Conservation (phyloP, 257 asterid species). For the Anisodus acutangulus region DNA sequence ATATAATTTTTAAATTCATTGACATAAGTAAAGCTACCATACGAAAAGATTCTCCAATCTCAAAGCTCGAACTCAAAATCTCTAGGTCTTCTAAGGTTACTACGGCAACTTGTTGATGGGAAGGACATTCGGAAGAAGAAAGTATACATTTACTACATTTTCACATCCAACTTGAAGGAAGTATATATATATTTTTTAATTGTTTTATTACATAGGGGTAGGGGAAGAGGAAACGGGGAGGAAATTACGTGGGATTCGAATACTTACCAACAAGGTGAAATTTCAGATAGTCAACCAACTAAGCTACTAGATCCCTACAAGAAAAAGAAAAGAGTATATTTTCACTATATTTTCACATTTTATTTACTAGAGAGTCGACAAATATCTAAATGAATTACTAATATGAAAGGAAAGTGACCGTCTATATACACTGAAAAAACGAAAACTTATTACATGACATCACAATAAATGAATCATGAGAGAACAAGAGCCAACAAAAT, state of each 20-base stretch:
- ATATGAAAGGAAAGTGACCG: background rate
- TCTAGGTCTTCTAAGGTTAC: no score
- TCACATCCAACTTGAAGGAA: background rate
- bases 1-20: background rate
- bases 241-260: no score
- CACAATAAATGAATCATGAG: background rate
- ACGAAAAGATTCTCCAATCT: background rate
- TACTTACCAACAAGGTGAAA: no score
- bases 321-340: background rate
- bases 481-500: background rate
- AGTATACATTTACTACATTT: background rate
- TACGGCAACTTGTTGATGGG: no score
- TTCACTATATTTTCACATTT: background rate
- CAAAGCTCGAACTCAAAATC: background rate
- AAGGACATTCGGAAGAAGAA: no score
- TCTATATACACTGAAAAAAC: constrained; percentile 8
- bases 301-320: no score
- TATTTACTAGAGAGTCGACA: background rate
- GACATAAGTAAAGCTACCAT: background rate
- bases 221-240: no score
- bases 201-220: no score
- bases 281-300: no score
- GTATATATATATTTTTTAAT: no score
- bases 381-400: background rate
- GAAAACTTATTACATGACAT: constrained; percentile 14